Conservation (phyloP, 1,284 basidiomycete genomes). For the Cutaneotrichosporon cavernicola region DNA sequence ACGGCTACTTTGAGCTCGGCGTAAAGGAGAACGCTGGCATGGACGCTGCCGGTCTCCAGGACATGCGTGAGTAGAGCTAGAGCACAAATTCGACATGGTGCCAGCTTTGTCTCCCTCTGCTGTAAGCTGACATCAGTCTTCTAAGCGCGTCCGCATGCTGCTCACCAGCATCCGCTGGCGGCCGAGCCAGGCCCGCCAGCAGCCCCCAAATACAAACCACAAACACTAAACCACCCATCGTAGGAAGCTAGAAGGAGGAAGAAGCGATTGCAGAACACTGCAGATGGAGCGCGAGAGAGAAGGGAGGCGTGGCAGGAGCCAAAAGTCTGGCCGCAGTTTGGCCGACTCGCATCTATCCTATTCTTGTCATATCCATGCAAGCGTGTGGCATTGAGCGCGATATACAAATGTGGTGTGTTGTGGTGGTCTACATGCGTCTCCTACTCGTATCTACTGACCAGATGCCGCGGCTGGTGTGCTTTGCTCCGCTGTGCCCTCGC, state of each 20-base stretch:
- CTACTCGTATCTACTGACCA: not conserved
- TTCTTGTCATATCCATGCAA: constrained; percentile 13
- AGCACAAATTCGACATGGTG: too few relatives aligned
- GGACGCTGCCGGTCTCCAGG: constrained; percentile 54
- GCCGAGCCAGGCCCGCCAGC: not conserved
- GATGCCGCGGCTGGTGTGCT: too few relatives aligned
- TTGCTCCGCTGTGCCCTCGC: not conserved
- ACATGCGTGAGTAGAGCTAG: constrained; percentile 29
- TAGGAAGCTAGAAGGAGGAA: constrained; percentile 6
- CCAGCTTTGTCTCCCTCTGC: too few relatives aligned
- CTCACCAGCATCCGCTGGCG: not conserved
- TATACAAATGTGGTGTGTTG: not conserved
- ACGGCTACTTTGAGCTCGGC: constrained; percentile 66
- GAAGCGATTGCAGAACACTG: constrained; percentile 7
- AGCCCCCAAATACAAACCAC: not conserved
- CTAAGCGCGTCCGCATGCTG: not conserved
- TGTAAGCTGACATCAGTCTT: not conserved
- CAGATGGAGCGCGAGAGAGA: constrained; percentile 5
- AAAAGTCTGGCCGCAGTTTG: constrained; percentile 2
- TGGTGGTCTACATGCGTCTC: not conserved
- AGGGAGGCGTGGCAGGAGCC: constrained; percentile 2
- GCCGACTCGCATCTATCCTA: constrained; percentile 11
- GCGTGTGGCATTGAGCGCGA: constrained; percentile 8
- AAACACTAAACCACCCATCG: not conserved
- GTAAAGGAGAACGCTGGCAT: constrained; percentile 57